A percentile compares a stretch with the other conserved stretches of the same genome.
Evolutionary conservation across 1,139 yeast species (phyloP).

Genomic region (Blastobotrys malaysiensis): DNA sequence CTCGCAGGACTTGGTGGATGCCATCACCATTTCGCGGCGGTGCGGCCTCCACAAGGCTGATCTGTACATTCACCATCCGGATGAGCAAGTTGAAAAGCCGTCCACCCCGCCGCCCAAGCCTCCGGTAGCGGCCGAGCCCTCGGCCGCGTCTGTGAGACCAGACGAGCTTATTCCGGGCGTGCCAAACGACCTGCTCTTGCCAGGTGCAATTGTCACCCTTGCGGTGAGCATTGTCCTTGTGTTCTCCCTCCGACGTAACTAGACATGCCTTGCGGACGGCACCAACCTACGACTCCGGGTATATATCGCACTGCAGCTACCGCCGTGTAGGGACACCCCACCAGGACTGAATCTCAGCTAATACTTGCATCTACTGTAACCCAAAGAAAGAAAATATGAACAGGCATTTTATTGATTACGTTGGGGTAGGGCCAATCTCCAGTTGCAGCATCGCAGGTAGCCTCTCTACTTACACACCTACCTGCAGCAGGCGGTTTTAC

Average conservation of each 20-base stretch:
- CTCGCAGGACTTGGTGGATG: constrained; percentile 66
- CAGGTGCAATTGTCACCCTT: constrained; percentile 57
- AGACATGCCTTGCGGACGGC: neutral
- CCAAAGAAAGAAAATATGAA: too few species aligned
- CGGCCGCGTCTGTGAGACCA: constrained; percentile 19
- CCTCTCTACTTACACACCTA: too few species aligned
- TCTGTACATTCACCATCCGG: constrained; percentile 64
- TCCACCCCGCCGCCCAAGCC: constrained; percentile 6
- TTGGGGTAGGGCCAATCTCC: too few species aligned
- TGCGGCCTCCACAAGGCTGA: constrained; percentile 60
- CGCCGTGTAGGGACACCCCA: neutral
- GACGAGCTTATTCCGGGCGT: constrained; percentile 47
- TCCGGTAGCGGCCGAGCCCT: constrained; percentile 9
- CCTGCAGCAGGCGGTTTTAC: too few species aligned
- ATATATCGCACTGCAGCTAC: too few species aligned
- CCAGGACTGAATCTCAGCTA: too few species aligned
- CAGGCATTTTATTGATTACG: too few species aligned
- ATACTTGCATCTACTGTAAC: too few species aligned
- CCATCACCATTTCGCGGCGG: constrained; percentile 51
- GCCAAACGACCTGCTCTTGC: constrained; percentile 54
- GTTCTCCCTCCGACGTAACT: constrained; percentile 37
- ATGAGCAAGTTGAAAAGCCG: constrained; percentile 38
- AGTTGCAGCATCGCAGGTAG: too few species aligned
- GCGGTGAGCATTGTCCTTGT: constrained; percentile 57
- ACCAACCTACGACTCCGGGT: too few species aligned